Percentiles rank a stretch among this genome's conserved stretches.
Conservation (phyloP, 768 basidiomycete genomes). For the Sporobolomyces phaffii region DNA sequence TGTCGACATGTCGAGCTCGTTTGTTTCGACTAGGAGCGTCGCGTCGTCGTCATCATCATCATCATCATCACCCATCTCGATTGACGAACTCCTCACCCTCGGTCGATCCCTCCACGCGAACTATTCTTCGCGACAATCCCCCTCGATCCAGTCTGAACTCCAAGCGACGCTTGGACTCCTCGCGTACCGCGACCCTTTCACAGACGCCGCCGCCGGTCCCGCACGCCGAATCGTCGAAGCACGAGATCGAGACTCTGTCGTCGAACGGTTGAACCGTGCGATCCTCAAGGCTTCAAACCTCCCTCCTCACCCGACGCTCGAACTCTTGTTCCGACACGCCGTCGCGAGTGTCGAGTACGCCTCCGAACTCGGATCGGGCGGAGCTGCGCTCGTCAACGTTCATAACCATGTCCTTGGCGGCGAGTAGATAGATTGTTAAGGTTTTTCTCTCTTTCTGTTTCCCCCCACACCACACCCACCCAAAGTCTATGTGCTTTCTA, state of each 20-base stretch:
- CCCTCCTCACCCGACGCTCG: constrained; percentile 64
- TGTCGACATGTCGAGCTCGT: constrained; percentile 29
- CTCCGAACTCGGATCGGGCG: constrained; percentile 64
- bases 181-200: constrained; percentile 67
- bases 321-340: constrained; percentile 70
- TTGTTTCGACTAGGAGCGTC: not conserved
- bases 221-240: constrained; percentile 59
- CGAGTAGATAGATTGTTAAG: too few species aligned
- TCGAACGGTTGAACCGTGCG: constrained; percentile 64
- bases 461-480: too few species aligned
- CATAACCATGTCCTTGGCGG: too few species aligned
- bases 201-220: constrained; percentile 50
- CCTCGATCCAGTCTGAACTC: constrained; percentile 62
- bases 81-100: constrained; percentile 65
- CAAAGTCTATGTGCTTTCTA: too few species aligned
- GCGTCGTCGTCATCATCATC: not conserved
- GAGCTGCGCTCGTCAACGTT: constrained; percentile 59
- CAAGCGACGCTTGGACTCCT: constrained; percentile 72
- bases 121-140: constrained; percentile 60
- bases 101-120: constrained; percentile 66
- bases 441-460: too few species aligned
- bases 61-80: constrained; percentile 44
- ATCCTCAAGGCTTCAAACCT: constrained; percentile 76
- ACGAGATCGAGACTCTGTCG: constrained; percentile 56
- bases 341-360: constrained; percentile 64